Evolutionary conservation across 352 stramenopile species (phyloP), one percentile per base, ranked within the genome.

Genomic region (Pythium insidiosum): DNA sequence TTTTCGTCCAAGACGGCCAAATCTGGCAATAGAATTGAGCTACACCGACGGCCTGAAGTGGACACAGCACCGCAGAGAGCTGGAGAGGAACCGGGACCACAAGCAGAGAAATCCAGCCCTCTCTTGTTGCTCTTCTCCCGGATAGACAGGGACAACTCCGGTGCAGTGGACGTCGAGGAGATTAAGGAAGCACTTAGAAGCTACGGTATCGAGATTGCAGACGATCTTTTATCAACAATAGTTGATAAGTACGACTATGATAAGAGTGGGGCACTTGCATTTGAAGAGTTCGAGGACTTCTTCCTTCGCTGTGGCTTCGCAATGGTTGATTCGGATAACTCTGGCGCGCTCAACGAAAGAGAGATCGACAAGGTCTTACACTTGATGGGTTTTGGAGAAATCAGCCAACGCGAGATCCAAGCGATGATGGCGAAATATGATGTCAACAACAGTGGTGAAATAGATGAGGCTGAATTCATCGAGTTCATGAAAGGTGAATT

Each of bases 401-500:
- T 73, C 35, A 58, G 19, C 2, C 61, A 76, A 12, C 25, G 61
- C 1, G 58, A 77, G 19, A 67, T 84, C 26, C 47, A 52, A 13
- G 45, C 40, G 3, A 76, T 82, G 70, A 63, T 87, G 13, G 54
- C 63, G 0, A 66, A 66, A 15, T 87, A 89, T 41, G 77, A 89
- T 42, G 31, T 89, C 3, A 67, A 84, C 43, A 67, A 61, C 16
- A 84, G 68, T n/a, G 77, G 77, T 6, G 76, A 80, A 47, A 84
- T 89, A 25, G 77, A 87, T 24, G 65, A 71, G 34, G 54, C 72
- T 26, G 77, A 89, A 23, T 87, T 89, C 18, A 53, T 89, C 22
- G 69, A 86, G 25, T 84, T 87, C 31, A 84, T 89, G 68, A 82
- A 71, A 33, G 59, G 49, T 2, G 65, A 83, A 24, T 31, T 85